Evolutionary conservation across 441 rosid genomes (phyloP).

Genomic region (Bocquillonia castaneifolia): DNA sequence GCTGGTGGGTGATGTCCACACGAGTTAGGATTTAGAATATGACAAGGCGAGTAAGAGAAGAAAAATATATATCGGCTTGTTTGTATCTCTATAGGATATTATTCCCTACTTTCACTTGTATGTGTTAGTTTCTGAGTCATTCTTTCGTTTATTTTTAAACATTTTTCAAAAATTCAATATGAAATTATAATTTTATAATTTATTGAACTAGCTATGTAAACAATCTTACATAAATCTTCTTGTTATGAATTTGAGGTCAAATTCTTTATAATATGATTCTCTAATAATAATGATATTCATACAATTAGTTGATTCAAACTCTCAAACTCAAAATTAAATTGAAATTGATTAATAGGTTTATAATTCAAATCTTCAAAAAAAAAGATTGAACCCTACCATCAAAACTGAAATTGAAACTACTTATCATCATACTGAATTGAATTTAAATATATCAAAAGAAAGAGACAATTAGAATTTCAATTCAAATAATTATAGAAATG

Average conservation of each 20-base stretch:
- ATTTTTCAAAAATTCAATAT: neutral
- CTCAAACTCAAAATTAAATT: neutral
- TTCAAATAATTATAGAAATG: no score
- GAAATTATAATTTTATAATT: neutral
- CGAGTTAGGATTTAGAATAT: slow-evolving; percentile 16
- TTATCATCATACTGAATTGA: no score
- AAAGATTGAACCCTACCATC: no score
- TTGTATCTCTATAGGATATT: neutral
- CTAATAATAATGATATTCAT: no score
- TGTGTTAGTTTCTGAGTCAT: neutral
- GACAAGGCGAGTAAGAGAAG: slow-evolving; percentile 24
- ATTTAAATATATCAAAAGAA: no score
- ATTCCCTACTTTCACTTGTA: neutral
- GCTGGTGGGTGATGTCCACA: slow-evolving; percentile 29
- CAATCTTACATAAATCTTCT: no score
- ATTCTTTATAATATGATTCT: no score
- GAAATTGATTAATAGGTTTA: neutral
- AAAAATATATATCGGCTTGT: slow-evolving; percentile 2
- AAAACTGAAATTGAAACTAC: neutral
- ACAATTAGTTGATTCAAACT: neutral
- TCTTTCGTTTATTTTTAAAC: neutral
- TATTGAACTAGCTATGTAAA: no score
- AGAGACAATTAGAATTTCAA: no score
- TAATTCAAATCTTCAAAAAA: no score
- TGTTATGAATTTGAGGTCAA: no score